phyloP scores from a whole-genome alignment of 129 eudicot species.

The Artemisia argyi region DNA sequence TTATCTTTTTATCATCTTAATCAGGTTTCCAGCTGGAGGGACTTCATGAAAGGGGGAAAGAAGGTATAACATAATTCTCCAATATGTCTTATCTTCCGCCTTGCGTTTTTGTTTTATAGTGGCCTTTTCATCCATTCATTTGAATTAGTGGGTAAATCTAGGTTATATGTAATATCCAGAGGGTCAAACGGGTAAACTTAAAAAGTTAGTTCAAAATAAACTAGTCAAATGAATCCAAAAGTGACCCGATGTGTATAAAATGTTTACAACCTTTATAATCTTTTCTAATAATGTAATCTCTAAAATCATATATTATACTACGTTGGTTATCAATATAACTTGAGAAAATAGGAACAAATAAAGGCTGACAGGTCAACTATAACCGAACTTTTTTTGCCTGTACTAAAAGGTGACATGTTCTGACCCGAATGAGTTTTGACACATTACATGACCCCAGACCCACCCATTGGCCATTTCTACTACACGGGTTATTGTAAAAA shows the following conservation, averaged over 20 bases:
- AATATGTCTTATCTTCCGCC: not conserved
- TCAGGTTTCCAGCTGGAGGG: conserved; percentile 99
- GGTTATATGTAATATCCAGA: too few species aligned
- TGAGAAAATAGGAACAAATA: not conserved
- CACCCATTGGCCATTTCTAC: not conserved
- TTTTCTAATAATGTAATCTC: not conserved
- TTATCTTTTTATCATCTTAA: conserved; percentile 7
- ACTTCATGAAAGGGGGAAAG: conserved; percentile 94
- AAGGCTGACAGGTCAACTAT: not conserved
- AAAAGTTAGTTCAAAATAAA: not conserved
- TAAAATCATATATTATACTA: not conserved
- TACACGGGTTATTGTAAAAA: not conserved
- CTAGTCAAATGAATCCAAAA: not conserved
- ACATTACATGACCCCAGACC: not conserved
- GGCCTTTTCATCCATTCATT: too few species aligned
- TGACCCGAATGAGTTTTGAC: too few species aligned
- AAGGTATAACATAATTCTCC: conserved; percentile 50
- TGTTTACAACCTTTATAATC: too few species aligned
- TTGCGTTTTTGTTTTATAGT: not conserved
- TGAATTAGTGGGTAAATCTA: too few species aligned
- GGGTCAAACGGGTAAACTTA: not conserved
- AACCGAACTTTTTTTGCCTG: not conserved
- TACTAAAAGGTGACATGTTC: too few species aligned
- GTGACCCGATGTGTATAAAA: not conserved
- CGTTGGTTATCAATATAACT: not conserved